A percentile compares a stretch with the other conserved stretches of the same genome.
Evolutionary conservation across 164 flowering plant species (phyloP).

Genomic region (Piper longum): DNA sequence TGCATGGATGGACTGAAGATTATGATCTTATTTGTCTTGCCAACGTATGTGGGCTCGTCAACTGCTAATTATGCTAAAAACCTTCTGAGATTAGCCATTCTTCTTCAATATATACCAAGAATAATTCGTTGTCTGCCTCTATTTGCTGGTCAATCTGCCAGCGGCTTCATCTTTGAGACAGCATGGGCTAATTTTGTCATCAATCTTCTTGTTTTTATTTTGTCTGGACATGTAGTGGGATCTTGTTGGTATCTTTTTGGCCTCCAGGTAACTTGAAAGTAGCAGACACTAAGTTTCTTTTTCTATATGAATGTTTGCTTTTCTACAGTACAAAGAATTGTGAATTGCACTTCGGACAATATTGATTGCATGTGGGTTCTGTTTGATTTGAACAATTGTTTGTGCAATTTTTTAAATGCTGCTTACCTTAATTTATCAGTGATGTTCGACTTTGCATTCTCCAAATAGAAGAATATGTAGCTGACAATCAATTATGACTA

Average conservation of each 20-base stretch:
- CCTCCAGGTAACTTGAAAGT: constrained; percentile 47
- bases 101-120: constrained; percentile 71
- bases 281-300: neutral
- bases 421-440: no score
- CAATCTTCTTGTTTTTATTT: constrained; percentile 66
- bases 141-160: constrained; percentile 65
- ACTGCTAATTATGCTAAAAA: constrained; percentile 87
- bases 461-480: no score
- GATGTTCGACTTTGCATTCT: no score
- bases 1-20: constrained; percentile 26
- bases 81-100: constrained; percentile 54
- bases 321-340: neutral
- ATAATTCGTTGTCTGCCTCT: constrained; percentile 58
- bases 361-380: no score
- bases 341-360: neutral
- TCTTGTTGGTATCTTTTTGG: constrained; percentile 94
- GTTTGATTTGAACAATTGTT: no score
- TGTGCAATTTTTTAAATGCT: no score
- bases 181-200: constrained; percentile 91
- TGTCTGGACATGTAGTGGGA: constrained; percentile 77
- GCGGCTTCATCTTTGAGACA: constrained; percentile 81
- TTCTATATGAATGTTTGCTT: neutral
- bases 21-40: constrained; percentile 40
- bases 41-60: constrained; percentile 29
- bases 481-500: neutral